Percentiles rank a stretch among this genome's conserved stretches.
Conservation (phyloP, 768 basidiomycete genomes). For the Hemileccinum impolitum region DNA sequence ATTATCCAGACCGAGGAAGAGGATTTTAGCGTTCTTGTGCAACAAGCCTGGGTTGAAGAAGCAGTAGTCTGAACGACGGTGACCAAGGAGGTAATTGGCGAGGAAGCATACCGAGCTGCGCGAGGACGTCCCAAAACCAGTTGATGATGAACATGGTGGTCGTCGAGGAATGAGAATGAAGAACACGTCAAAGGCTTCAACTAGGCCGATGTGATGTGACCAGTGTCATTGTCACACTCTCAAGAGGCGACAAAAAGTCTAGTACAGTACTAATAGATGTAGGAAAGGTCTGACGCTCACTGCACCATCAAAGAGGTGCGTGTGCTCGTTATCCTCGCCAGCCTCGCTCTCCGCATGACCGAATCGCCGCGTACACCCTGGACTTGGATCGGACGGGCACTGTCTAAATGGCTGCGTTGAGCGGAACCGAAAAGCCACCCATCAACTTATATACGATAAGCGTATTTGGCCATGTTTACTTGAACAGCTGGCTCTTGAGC, state of each 20-base stretch:
- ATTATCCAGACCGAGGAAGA: conserved; percentile 98
- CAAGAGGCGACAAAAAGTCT: neutral
- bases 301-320: conserved; percentile 47
- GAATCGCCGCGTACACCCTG: conserved; percentile 62
- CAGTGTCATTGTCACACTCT: conserved; percentile 2
- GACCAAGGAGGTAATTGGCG: neutral
- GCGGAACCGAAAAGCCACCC: neutral
- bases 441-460: conserved; percentile 6
- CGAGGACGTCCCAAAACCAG: conserved; percentile 97
- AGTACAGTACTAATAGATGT: conserved; percentile 34
- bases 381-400: conserved; percentile 53
- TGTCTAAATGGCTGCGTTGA: conserved; percentile 67
- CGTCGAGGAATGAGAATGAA: conserved; percentile 19
- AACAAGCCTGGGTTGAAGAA: conserved; percentile 56
- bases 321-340: conserved; percentile 61
- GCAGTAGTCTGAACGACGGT: conserved; percentile 1
- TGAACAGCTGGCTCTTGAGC: conserved; percentile 41
- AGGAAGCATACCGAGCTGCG: conserved; percentile 73
- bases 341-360: conserved; percentile 58
- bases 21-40: conserved; percentile 99
- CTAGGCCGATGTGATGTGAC: conserved; percentile 14
- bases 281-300: conserved; percentile 68
- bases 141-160: conserved; percentile 76
- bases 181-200: conserved; percentile 19
- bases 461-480: conserved; percentile 31